Conservation (phyloP, 768 basidiomycete species). For the Boletus rubescentipes region DNA sequence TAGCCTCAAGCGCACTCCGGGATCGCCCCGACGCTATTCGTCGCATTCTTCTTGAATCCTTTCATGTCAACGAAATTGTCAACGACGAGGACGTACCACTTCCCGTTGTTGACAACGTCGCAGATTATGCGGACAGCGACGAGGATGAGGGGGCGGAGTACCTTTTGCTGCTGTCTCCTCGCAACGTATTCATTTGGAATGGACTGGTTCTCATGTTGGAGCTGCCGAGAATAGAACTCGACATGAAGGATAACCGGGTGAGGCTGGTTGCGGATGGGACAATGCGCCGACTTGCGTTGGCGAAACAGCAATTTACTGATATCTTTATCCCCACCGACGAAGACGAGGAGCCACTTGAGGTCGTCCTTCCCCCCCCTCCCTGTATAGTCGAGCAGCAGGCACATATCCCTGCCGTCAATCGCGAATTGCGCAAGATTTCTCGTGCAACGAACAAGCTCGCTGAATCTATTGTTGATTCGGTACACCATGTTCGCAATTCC, state of each 20-base stretch:
- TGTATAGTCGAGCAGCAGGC: constrained; percentile 82
- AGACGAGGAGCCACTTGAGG: constrained; percentile 52
- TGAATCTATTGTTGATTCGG: constrained; percentile 90
- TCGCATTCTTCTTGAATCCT: constrained; percentile 81
- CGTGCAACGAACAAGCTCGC: constrained; percentile 87
- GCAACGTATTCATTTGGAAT: constrained; percentile 87
- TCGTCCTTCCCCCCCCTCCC: constrained; percentile 39
- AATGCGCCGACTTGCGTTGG: constrained; percentile 65
- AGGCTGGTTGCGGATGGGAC: constrained; percentile 91
- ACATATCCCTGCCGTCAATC: constrained; percentile 86
- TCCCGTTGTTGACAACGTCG: constrained; percentile 37
- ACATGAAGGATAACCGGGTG: constrained; percentile 84
- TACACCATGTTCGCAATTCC: constrained; percentile 77
- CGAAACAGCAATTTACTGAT: constrained; percentile 76
- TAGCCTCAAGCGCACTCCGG: constrained; percentile 76
- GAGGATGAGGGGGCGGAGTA: constrained; percentile 67
- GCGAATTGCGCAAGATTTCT: constrained; percentile 87
- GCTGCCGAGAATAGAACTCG: constrained; percentile 75
- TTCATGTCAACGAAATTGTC: constrained; percentile 67
- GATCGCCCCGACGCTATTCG: constrained; percentile 76
- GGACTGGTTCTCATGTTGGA: constrained; percentile 80
- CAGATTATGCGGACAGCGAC: constrained; percentile 45
- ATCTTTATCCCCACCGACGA: constrained; percentile 63
- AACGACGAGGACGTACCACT: constrained; percentile 48
- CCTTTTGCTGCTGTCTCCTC: constrained; percentile 83